Evolutionary conservation across 1,284 basidiomycete species (phyloP).

Genomic region (Entoloma clypeatum): DNA sequence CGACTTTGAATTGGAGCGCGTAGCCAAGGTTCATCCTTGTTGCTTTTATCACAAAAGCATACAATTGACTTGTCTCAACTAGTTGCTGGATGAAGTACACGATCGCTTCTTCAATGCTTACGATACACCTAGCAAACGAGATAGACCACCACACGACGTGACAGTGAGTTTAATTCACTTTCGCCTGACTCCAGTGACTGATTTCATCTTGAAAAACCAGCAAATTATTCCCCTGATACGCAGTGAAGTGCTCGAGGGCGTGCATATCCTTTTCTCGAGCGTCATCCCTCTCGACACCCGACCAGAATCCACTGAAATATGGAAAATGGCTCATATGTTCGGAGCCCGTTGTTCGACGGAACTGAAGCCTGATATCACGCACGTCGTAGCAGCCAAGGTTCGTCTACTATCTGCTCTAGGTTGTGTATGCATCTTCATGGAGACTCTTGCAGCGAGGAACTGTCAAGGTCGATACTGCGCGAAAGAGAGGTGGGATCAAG

Average conservation of each 20-base stretch:
- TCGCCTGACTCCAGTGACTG: not conserved
- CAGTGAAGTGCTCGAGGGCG: conserved; percentile 67
- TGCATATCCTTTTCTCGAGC: conserved; percentile 87
- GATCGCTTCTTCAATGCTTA: conserved; percentile 69
- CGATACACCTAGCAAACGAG: conserved; percentile 40
- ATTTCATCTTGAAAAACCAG: conserved; percentile 35
- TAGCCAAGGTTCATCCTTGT: conserved; percentile 56
- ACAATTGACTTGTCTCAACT: conserved; percentile 2
- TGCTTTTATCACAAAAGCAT: conserved; percentile 1
- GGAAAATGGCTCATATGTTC: conserved; percentile 85
- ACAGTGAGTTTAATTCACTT: conserved; percentile 45
- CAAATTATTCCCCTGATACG: conserved; percentile 83
- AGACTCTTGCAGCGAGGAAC: conserved; percentile 64
- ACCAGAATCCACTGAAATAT: conserved; percentile 82
- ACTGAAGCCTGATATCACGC: conserved; percentile 71
- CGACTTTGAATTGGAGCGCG: conserved; percentile 80
- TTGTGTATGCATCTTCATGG: conserved; percentile 8
- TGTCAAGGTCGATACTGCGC: conserved; percentile 83
- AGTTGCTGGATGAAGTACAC: conserved; percentile 81
- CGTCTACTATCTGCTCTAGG: conserved; percentile 18
- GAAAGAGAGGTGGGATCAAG: conserved; percentile 63
- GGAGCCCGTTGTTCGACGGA: conserved; percentile 80
- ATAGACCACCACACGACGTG: conserved; percentile 48
- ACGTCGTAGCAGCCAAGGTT: conserved; percentile 88
- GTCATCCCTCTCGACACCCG: conserved; percentile 84